phyloP scores from a whole-genome alignment of 78 protist species.

The Dictyostelium intermedium region DNA sequence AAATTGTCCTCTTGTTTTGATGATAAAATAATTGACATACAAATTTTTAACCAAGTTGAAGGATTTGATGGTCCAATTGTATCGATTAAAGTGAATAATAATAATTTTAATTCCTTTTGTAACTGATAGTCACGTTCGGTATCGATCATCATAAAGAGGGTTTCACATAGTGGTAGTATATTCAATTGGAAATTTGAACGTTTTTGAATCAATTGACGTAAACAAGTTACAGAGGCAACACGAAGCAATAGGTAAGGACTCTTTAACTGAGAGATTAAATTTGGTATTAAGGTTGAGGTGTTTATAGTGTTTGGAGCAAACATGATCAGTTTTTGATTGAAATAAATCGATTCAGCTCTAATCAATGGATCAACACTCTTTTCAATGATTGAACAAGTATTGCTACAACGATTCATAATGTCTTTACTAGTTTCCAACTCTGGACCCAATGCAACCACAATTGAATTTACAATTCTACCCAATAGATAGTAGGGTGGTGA shows the following conservation, averaged over 20 bases:
- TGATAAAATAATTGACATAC: slow-evolving; percentile 69
- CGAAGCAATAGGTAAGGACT: slow-evolving; percentile 53
- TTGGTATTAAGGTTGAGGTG: not conserved
- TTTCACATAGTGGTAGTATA: slow-evolving; percentile 25
- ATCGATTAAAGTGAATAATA: slow-evolving; percentile 47
- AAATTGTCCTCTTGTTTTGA: slow-evolving; percentile 33
- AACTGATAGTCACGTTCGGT: slow-evolving; percentile 56
- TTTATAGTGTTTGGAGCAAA: slow-evolving; percentile 68
- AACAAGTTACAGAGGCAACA: slow-evolving; percentile 63
- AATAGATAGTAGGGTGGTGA: slow-evolving; percentile 62
- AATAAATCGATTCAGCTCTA: slow-evolving; percentile 55
- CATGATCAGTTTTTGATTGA: slow-evolving; percentile 53
- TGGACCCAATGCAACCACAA: slow-evolving; percentile 71
- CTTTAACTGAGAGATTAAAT: slow-evolving; percentile 24
- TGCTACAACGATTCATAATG: slow-evolving; percentile 10
- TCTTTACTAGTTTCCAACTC: slow-evolving; percentile 27
- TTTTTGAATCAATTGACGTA: slow-evolving; percentile 66
- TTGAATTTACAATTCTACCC: slow-evolving; percentile 69
- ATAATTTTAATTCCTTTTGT: slow-evolving; percentile 55
- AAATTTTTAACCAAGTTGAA: slow-evolving; percentile 58
- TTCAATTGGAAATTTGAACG: slow-evolving; percentile 38
- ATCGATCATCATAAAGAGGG: slow-evolving; percentile 73
- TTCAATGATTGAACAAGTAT: slow-evolving; percentile 46
- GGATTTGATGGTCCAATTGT: slow-evolving; percentile 50
- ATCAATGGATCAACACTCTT: not conserved